Percentiles rank a stretch among this genome's conserved stretches.
These are phyloP conservation scores for Juglanconis sp. DNA, from an alignment of 2,329 filamentous ascomycete genomes.

Conservation along the genomic window DNA sequence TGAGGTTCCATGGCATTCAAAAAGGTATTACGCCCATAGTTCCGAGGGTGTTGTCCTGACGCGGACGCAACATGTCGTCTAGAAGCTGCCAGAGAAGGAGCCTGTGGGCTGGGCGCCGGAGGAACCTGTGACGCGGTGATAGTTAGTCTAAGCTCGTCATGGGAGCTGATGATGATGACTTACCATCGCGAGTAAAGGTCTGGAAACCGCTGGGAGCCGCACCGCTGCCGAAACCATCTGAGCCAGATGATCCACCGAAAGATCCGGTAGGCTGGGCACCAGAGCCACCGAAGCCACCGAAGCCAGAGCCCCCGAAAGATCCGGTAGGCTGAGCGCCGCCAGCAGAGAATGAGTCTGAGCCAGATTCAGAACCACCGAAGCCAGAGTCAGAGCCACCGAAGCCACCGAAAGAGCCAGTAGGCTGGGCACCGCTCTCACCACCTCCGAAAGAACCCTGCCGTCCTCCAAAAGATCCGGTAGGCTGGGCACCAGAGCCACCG, in stretches of 20 bases:
- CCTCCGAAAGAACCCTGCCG: not conserved
- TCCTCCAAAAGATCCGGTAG: not conserved
- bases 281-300: not conserved
- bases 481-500: not conserved
- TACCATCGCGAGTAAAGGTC: not conserved
- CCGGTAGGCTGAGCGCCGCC: constrained; percentile 4
- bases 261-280: constrained; percentile 8
- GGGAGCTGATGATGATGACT: too few relatives aligned
- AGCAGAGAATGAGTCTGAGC: not conserved
- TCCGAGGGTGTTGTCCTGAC: not conserved
- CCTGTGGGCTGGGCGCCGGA: not conserved
- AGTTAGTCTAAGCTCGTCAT: too few relatives aligned
- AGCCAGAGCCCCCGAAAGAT: not conserved
- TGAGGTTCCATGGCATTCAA: not conserved
- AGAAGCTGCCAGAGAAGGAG: not conserved
- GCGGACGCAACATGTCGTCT: not conserved
- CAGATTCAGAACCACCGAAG: not conserved
- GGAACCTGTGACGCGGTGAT: not conserved
- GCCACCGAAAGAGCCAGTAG: constrained; percentile 3
- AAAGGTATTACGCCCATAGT: not conserved
- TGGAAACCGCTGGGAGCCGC: constrained; percentile 5
- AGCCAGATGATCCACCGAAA: constrained; percentile 6
- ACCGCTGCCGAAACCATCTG: not conserved
- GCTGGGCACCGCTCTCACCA: not conserved
- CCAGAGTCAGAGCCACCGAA: not conserved